These are phyloP conservation scores for Nakazawaea sp. DNA, from an alignment of 805 yeast species.

Conservation along the genomic window DNA sequence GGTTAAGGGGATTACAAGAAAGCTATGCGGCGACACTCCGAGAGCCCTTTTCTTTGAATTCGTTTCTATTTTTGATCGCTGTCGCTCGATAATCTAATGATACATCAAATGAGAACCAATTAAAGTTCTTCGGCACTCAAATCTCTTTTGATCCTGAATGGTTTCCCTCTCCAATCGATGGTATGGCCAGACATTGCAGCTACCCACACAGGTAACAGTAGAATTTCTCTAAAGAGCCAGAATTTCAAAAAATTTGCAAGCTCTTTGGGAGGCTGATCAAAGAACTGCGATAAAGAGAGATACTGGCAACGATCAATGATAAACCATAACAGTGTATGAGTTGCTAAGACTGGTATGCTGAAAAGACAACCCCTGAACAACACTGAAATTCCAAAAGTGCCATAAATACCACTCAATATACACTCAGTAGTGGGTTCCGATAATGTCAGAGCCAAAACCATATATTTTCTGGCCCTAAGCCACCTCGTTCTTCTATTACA, in stretches of 20 bases:
- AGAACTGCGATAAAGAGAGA: slow-evolving; percentile 27
- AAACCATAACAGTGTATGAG: slow-evolving; percentile 61
- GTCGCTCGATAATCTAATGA: too few relatives aligned
- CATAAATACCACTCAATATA: slow-evolving; percentile 58
- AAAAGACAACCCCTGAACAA: slow-evolving; percentile 31
- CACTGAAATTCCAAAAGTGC: slow-evolving; percentile 50
- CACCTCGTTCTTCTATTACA: slow-evolving; percentile 69
- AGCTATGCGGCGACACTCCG: too few relatives aligned
- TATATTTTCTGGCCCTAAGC: slow-evolving; percentile 80
- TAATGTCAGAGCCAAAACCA: slow-evolving; percentile 80
- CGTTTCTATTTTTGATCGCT: too few relatives aligned
- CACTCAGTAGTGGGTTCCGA: slow-evolving; percentile 86
- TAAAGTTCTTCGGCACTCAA: slow-evolving; percentile 61
- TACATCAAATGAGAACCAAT: too few relatives aligned
- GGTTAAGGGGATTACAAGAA: too few relatives aligned
- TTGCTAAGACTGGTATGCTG: slow-evolving; percentile 29
- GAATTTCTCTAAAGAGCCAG: slow-evolving; percentile 65
- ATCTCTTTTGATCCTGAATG: slow-evolving; percentile 67
- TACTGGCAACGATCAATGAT: slow-evolving; percentile 56
- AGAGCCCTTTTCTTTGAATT: too few relatives aligned
- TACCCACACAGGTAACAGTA: slow-evolving; percentile 83
- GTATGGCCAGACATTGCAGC: slow-evolving; percentile 71
- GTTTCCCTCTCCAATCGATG: slow-evolving; percentile 74
- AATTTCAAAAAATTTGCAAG: slow-evolving; percentile 22
- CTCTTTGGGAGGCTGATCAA: background rate